Evolutionary conservation across 805 yeast species (phyloP).

Genomic region (Myxozyma lipomycoides): DNA sequence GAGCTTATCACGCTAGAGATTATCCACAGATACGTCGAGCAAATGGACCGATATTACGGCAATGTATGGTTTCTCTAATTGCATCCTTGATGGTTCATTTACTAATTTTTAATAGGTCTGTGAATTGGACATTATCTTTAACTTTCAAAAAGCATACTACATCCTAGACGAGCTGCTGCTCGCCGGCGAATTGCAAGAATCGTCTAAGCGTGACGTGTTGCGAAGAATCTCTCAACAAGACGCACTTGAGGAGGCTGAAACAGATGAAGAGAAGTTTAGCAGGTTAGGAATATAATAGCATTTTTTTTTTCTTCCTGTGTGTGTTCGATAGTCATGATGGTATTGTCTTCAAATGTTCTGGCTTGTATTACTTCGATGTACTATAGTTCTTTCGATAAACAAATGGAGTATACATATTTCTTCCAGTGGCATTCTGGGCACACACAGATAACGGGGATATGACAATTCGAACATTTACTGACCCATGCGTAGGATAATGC

Average conservation of each 20-base stretch:
- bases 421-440: constrained; percentile 3
- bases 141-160: constrained; percentile 89
- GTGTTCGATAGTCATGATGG: neutral
- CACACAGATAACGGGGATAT: too few relatives aligned
- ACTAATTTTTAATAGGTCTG: constrained; percentile 41
- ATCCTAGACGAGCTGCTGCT: constrained; percentile 83
- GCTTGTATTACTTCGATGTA: neutral
- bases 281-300: constrained; percentile 21
- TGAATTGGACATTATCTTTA: constrained; percentile 93
- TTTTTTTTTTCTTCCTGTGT: neutral
- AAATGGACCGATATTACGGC: constrained; percentile 92
- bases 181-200: constrained; percentile 84
- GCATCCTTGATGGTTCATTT: neutral
- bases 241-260: constrained; percentile 75
- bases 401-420: constrained; percentile 1
- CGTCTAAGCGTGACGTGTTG: constrained; percentile 73
- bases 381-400: neutral
- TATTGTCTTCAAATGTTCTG: neutral
- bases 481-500: constrained; percentile 18
- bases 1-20: constrained; percentile 81
- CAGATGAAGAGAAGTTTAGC: constrained; percentile 43
- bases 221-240: constrained; percentile 79
- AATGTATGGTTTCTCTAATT: constrained; percentile 53
- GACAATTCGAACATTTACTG: neutral
- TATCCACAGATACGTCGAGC: constrained; percentile 90